Conservation (phyloP, 2,329 filamentous ascomycete genomes). For the Ceratocystis smalleyi region DNA sequence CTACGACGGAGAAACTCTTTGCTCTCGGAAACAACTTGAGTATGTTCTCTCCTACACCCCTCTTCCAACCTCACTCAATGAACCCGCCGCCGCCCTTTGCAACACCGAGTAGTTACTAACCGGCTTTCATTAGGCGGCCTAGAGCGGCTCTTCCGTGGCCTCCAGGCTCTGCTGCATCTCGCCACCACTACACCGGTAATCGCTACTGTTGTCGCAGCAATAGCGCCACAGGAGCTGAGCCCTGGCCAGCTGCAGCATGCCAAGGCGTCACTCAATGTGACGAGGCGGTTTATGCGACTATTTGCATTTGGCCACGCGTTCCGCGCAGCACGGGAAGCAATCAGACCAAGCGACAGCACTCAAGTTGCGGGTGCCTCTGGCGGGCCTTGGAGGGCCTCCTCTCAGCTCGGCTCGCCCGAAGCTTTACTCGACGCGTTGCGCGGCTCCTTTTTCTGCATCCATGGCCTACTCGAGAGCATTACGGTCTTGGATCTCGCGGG, state of each 20-base stretch:
- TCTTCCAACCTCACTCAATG: not conserved
- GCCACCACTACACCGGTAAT: slow-evolving; percentile 31
- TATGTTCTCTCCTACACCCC: slow-evolving; percentile 21
- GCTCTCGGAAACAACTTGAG: slow-evolving; percentile 34
- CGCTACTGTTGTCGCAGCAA: slow-evolving; percentile 22
- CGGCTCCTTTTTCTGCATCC: slow-evolving; percentile 47
- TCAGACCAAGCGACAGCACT: slow-evolving; percentile 11
- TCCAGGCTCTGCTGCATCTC: slow-evolving; percentile 38
- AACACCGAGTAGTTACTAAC: slow-evolving; percentile 34
- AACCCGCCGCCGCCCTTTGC: not conserved
- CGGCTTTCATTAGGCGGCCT: slow-evolving; percentile 34
- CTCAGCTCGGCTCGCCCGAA: not conserved
- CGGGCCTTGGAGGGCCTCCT: not conserved
- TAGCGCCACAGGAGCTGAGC: not conserved
- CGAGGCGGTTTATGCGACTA: slow-evolving; percentile 49
- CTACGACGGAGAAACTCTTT: slow-evolving; percentile 20
- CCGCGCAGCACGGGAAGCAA: slow-evolving; percentile 19
- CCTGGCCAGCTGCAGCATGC: slow-evolving; percentile 25
- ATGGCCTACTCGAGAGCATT: slow-evolving; percentile 49
- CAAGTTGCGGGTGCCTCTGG: not conserved
- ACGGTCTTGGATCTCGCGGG: slow-evolving; percentile 41
- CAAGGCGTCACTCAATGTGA: slow-evolving; percentile 30
- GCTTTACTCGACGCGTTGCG: slow-evolving; percentile 34
- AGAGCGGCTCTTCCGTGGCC: slow-evolving; percentile 43
- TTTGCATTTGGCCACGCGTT: slow-evolving; percentile 54